Conservation (phyloP, 2,329 filamentous ascomycete species). For the Fusarium sulawesiense region DNA sequence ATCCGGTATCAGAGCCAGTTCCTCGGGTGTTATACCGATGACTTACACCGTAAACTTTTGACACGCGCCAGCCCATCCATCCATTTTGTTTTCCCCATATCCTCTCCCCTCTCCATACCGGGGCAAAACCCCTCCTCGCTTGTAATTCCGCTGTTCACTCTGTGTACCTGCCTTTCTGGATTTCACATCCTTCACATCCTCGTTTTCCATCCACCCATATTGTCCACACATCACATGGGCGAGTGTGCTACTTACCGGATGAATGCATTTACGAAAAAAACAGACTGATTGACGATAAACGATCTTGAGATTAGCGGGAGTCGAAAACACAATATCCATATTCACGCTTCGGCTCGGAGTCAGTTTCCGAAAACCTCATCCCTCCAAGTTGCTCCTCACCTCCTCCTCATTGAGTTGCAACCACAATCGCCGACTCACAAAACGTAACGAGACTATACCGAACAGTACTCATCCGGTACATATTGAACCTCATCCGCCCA, state of each 20-base stretch:
- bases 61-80: slow-evolving; percentile 24
- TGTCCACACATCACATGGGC: slow-evolving; percentile 9
- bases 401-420: slow-evolving; percentile 1
- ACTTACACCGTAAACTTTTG: slow-evolving; percentile 28
- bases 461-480: neutral
- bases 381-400: slow-evolving; percentile 18
- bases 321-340: slow-evolving; percentile 1
- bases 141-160: slow-evolving; percentile 14
- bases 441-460: slow-evolving; percentile 3
- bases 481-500: neutral
- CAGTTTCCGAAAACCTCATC: slow-evolving; percentile 27
- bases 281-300: neutral
- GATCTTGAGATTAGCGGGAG: neutral
- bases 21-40: slow-evolving; percentile 34
- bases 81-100: slow-evolving; percentile 29
- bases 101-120: slow-evolving; percentile 5
- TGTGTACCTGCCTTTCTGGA: slow-evolving; percentile 11
- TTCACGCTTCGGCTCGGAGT: slow-evolving; percentile 21
- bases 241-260: neutral
- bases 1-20: slow-evolving; percentile 43
- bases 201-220: slow-evolving; percentile 3
- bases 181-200: slow-evolving; percentile 25
- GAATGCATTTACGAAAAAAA: slow-evolving; percentile 6
- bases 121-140: slow-evolving; percentile 34
- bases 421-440: slow-evolving; percentile 2